Evolutionary conservation across 23 red algal genomes (phyloP).

Genomic region (Gracilaria domingensis): DNA sequence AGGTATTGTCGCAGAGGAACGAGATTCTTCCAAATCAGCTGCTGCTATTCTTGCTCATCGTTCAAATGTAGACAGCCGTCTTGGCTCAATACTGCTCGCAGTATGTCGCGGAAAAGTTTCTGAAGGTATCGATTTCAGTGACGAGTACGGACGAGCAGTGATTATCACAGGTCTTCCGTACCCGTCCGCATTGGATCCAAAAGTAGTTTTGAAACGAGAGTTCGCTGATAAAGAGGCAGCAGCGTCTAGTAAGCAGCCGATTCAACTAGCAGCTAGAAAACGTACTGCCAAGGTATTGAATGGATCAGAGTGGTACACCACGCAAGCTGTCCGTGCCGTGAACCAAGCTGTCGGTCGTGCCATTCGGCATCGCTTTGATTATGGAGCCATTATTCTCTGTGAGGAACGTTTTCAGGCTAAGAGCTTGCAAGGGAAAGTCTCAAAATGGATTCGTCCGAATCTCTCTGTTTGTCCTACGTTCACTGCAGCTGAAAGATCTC

Average conservation of each 20-base stretch:
- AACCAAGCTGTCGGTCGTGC: slow-evolving; percentile 96
- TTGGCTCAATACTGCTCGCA: slow-evolving; percentile 80
- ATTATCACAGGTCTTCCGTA: slow-evolving; percentile 92
- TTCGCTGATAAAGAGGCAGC: slow-evolving; percentile 57
- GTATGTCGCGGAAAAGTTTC: slow-evolving; percentile 94
- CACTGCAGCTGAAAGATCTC: slow-evolving; percentile 29
- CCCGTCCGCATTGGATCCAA: slow-evolving; percentile 83
- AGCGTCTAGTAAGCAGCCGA: neutral
- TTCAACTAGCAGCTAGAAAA: slow-evolving; percentile 11
- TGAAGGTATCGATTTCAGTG: slow-evolving; percentile 98
- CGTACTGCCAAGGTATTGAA: neutral
- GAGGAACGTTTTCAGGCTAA: slow-evolving; percentile 90
- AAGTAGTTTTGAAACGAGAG: slow-evolving; percentile 88
- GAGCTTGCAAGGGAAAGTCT: slow-evolving; percentile 55
- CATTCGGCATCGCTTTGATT: slow-evolving; percentile 93
- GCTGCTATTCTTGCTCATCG: slow-evolving; percentile 76
- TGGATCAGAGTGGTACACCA: slow-evolving; percentile 87
- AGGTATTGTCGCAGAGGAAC: slow-evolving; percentile 79
- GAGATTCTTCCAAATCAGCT: slow-evolving; percentile 61
- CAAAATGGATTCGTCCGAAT: slow-evolving; percentile 78
- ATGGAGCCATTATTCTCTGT: slow-evolving; percentile 89
- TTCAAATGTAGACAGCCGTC: slow-evolving; percentile 53
- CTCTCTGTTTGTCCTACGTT: slow-evolving; percentile 50
- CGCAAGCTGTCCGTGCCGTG: slow-evolving; percentile 83
- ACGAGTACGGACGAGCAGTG: slow-evolving; percentile 92